phyloP scores from a whole-genome alignment of 805 yeast species.

The Starmerella etchellsii region DNA sequence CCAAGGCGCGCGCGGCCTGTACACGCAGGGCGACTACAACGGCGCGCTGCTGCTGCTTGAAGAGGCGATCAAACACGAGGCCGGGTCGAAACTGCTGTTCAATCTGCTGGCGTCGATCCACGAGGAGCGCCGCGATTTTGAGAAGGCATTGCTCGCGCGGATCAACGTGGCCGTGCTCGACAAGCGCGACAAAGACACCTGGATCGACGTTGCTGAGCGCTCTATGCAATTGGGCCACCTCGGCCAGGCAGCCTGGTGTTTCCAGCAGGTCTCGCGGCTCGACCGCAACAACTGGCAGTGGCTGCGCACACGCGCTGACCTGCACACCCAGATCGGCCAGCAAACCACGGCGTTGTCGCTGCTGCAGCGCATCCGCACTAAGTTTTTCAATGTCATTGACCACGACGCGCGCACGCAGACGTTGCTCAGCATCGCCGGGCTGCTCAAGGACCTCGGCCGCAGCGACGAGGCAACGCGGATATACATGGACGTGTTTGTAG shows the following conservation, averaged over 20 bases:
- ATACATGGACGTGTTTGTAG: constrained; percentile 17
- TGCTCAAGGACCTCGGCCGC: constrained; percentile 17
- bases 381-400: constrained; percentile 29
- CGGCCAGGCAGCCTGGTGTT: constrained; percentile 49
- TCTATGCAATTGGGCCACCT: constrained; percentile 52
- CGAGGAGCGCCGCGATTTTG: constrained; percentile 35
- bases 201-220: constrained; percentile 78
- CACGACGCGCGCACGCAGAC: constrained; percentile 31
- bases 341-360: constrained; percentile 21
- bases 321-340: constrained; percentile 24
- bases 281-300: constrained; percentile 67
- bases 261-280: constrained; percentile 69
- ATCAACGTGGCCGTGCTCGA: constrained; percentile 56
- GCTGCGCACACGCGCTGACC: constrained; percentile 57
- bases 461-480: constrained; percentile 15
- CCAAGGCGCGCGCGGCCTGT: constrained; percentile 18
- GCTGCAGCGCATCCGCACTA: constrained; percentile 18
- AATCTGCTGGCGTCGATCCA: constrained; percentile 31
- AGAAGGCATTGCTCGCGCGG: constrained; percentile 27
- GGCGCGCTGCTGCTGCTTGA: constrained; percentile 24
- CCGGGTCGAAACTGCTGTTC: constrained; percentile 24
- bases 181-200: constrained; percentile 63
- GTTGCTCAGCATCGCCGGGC: constrained; percentile 21
- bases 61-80: constrained; percentile 24
- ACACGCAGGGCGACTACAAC: constrained; percentile 19